Percentiles rank a stretch among this genome's conserved stretches.
Conservation (phyloP, 768 basidiomycete species). For the Podaxis sp. region DNA sequence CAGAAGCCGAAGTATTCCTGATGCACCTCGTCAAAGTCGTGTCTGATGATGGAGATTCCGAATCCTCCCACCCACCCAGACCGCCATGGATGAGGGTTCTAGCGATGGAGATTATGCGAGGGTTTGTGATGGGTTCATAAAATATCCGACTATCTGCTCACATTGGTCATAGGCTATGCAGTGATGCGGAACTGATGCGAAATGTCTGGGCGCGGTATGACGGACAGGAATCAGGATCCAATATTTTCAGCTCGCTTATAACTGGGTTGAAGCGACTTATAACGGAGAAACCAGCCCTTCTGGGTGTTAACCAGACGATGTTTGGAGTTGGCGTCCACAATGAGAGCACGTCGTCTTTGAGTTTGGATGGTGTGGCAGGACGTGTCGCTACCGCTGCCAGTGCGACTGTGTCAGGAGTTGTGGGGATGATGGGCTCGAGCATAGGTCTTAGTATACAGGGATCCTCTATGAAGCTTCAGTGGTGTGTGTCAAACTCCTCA, state of each 20-base stretch:
- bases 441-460: constrained; percentile 66
- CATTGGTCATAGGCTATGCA: constrained; percentile 52
- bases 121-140: constrained; percentile 34
- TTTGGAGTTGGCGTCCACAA: constrained; percentile 65
- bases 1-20: constrained; percentile 85
- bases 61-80: constrained; percentile 32
- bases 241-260: constrained; percentile 74
- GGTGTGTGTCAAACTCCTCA: constrained; percentile 42
- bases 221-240: constrained; percentile 52
- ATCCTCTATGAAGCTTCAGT: constrained; percentile 86
- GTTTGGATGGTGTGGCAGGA: constrained; percentile 65
- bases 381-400: constrained; percentile 85
- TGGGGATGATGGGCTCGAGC: constrained; percentile 76
- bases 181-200: constrained; percentile 73
- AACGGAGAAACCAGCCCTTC: constrained; percentile 81
- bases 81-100: constrained; percentile 89
- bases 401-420: constrained; percentile 79
- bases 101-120: constrained; percentile 89
- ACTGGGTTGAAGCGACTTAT: constrained; percentile 81
- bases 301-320: constrained; percentile 80
- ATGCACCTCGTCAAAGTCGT: constrained; percentile 65
- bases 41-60: constrained; percentile 41
- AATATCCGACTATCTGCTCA: not conserved
- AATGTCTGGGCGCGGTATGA: constrained; percentile 81
- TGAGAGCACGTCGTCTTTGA: constrained; percentile 44